phyloP scores from a whole-genome alignment of 176 grass and related monocot genomes.

The Oryza punctata region DNA sequence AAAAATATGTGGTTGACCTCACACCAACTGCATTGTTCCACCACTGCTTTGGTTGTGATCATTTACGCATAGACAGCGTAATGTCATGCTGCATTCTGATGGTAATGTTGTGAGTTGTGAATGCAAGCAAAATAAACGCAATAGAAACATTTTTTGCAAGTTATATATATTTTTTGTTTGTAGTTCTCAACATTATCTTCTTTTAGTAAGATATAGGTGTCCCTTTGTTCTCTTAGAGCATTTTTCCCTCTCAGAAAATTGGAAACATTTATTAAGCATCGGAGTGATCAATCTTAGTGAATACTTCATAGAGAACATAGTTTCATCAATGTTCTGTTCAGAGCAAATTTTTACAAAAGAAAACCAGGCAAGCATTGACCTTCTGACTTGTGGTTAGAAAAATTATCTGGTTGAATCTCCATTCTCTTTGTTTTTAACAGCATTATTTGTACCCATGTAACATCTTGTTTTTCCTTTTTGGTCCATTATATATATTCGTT shows the following conservation, averaged over 20 bases:
- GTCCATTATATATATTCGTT: constrained; percentile 11
- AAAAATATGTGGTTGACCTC: background rate
- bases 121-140: background rate
- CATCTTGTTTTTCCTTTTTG: background rate
- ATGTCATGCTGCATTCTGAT: background rate
- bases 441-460: background rate
- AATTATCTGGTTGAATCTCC: background rate
- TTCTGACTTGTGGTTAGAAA: background rate
- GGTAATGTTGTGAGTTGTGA: background rate
- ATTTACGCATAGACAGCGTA: background rate
- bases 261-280: background rate
- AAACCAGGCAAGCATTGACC: background rate
- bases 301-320: background rate
- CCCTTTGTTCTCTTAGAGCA: background rate
- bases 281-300: background rate
- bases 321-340: background rate
- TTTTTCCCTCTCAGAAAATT: background rate
- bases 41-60: background rate
- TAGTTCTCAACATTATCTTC: background rate
- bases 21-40: background rate
- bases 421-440: background rate
- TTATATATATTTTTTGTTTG: background rate
- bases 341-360: background rate
- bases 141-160: background rate
- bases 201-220: background rate